Conservation (phyloP, 23 red algal genomes). For the Gracilaria domingensis region DNA sequence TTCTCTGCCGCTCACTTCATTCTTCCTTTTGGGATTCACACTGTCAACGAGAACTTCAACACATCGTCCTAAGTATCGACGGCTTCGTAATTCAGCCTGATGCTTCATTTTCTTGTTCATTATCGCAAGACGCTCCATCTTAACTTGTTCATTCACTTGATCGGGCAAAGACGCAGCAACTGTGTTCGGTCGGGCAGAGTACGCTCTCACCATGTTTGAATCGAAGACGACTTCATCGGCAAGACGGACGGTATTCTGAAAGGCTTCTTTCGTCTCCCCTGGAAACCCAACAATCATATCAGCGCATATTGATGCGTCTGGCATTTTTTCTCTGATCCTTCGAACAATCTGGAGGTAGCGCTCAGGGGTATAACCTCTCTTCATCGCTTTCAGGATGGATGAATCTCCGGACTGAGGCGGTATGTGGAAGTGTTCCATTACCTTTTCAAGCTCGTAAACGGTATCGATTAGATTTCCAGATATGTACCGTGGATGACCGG, state of each 20-base stretch:
- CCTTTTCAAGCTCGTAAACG: conserved; percentile 77
- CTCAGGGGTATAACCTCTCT: conserved; percentile 86
- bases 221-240: conserved; percentile 82
- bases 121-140: conserved; percentile 72
- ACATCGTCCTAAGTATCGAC: conserved; percentile 78
- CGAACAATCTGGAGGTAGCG: conserved; percentile 82
- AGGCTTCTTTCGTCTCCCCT: conserved; percentile 88
- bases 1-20: conserved; percentile 77
- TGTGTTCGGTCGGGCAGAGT: conserved; percentile 93
- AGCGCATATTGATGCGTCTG: conserved; percentile 92
- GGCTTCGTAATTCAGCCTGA: conserved; percentile 62
- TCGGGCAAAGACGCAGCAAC: conserved; percentile 61
- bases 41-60: conserved; percentile 90
- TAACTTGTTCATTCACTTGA: conserved; percentile 79
- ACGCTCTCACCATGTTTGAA: conserved; percentile 86
- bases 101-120: conserved; percentile 81
- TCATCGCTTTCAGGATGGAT: conserved; percentile 81
- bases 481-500: conserved; percentile 92
- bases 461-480: conserved; percentile 80
- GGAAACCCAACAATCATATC: conserved; percentile 97
- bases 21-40: conserved; percentile 46
- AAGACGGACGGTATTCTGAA: conserved; percentile 78
- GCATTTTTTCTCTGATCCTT: conserved; percentile 85
- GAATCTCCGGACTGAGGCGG: conserved; percentile 91
- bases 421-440: conserved; percentile 88